Base-by-base conservation (phyloP, 2,329 filamentous ascomycete species). In the Cadophora sp. region DNA sequence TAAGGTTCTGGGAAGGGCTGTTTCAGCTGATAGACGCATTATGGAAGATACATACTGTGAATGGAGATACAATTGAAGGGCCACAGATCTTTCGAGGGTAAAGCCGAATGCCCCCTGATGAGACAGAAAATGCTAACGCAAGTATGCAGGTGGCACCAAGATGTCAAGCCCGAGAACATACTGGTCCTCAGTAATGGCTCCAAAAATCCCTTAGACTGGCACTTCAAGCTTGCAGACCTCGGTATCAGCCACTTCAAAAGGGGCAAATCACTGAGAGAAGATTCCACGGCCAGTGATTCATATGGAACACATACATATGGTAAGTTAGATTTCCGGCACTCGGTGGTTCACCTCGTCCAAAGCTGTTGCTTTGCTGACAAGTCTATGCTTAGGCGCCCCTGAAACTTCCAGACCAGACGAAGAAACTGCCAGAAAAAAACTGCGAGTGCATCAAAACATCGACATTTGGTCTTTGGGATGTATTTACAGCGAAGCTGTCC, bases 401-500 rank as follows among this genome's bases (percentile, higher is more conserved):
- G 78, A 79, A 65, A 73, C 69, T 43, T 76, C 73, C 53, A 65
- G 67, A 48, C 58, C 68, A 22, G 20, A 63, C 30, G 51, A 68
- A 30, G 48, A 64, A 13, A 59, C 55, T 24, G 60, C 48, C 5
- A 27, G 16, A 20, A 48, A 59, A 41, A 45, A 58, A 58, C 39
- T 36, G 33, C 24, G 30, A 62, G 41, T 72, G 39, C 68, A 43
- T 22, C 67, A 58, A 47, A 61, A 62, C 22, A 68, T 68, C n/a
- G 78, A 79, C 66, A 74, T 78, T 8, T 79, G 77, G 77, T 77
- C 76, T 13, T 64, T 79, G 27, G 76, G 73, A 7, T 76, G 76
- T 68, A 70, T 79, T 2, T 76, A 70, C 45, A 79, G 76, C 61
- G 77, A 79, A 65, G 70, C 72, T 13, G 74, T 68, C 1, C 60